Evolutionary conservation across 1,139 yeast genomes (phyloP).

Genomic region (Yamadazyma epiphylla): DNA sequence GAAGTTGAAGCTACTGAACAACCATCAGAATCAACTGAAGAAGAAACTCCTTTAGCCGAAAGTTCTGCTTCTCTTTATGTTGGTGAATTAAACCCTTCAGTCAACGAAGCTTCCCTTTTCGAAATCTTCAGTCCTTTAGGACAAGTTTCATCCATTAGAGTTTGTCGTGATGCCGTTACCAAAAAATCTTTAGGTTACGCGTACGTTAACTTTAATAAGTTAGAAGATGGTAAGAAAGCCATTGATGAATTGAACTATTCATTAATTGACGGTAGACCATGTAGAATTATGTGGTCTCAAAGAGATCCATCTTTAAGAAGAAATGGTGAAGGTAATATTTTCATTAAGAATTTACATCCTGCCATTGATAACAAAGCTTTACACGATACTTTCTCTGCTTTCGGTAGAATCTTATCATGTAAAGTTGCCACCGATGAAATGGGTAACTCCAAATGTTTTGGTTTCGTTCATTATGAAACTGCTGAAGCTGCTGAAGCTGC

Average conservation of each 20-base stretch:
- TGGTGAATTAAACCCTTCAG: constrained; percentile 92
- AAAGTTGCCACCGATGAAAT: constrained; percentile 94
- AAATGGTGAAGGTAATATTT: constrained; percentile 95
- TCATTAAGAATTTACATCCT: constrained; percentile 97
- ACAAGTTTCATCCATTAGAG: constrained; percentile 94
- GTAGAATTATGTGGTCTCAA: constrained; percentile 99
- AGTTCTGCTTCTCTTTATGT: constrained; percentile 89
- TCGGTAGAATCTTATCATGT: constrained; percentile 94
- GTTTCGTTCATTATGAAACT: constrained; percentile 95
- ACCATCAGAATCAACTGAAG: constrained; percentile 18
- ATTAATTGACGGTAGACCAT: constrained; percentile 91
- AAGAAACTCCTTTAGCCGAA: constrained; percentile 38
- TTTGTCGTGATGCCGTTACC: constrained; percentile 97
- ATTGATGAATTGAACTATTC: constrained; percentile 94
- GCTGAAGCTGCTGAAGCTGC: constrained; percentile 94
- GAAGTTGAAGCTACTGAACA: constrained; percentile 20
- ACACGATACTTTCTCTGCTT: constrained; percentile 96
- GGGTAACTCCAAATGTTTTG: constrained; percentile 94
- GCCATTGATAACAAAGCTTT: constrained; percentile 98
- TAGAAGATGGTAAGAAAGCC: constrained; percentile 91
- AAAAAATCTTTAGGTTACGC: constrained; percentile 98
- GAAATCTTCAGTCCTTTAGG: constrained; percentile 95
- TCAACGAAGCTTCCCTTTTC: constrained; percentile 91
- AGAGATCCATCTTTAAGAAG: constrained; percentile 96
- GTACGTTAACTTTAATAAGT: constrained; percentile 91